Evolutionary conservation across 495 filamentous ascomycete genomes (phyloP).

Genomic region (Daldinia grandis): DNA sequence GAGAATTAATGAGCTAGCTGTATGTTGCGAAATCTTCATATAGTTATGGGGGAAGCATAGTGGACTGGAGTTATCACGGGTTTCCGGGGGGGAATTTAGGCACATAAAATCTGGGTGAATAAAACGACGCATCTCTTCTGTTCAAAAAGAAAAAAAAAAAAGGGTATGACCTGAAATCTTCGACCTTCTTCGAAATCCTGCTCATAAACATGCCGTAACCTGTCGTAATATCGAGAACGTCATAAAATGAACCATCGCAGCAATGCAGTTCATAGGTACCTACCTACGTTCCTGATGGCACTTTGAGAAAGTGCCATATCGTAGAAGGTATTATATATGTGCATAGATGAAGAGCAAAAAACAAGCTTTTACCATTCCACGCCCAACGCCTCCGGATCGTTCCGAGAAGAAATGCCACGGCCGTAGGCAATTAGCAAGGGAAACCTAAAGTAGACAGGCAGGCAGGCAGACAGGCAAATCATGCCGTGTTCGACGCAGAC

Average conservation of each 20-base stretch:
- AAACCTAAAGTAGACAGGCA: background rate
- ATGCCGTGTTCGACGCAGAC: background rate
- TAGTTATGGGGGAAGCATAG: slow-evolving; percentile 8
- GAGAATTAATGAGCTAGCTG: background rate
- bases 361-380: background rate
- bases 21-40: slow-evolving; percentile 22
- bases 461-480: background rate
- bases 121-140: slow-evolving; percentile 26
- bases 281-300: background rate
- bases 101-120: slow-evolving; percentile 1
- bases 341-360: background rate
- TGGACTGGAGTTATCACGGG: slow-evolving; percentile 18
- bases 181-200: background rate
- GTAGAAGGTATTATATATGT: background rate
- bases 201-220: background rate
- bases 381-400: background rate
- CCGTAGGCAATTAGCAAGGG: background rate
- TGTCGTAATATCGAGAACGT: background rate
- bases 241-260: background rate
- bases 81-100: background rate
- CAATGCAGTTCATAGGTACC: background rate
- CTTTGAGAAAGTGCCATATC: background rate
- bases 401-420: background rate
- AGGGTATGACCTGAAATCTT: background rate
- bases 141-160: too few relatives aligned